Conservation (phyloP, 1,139 yeast species). For the Magnusiomyces sp. region DNA sequence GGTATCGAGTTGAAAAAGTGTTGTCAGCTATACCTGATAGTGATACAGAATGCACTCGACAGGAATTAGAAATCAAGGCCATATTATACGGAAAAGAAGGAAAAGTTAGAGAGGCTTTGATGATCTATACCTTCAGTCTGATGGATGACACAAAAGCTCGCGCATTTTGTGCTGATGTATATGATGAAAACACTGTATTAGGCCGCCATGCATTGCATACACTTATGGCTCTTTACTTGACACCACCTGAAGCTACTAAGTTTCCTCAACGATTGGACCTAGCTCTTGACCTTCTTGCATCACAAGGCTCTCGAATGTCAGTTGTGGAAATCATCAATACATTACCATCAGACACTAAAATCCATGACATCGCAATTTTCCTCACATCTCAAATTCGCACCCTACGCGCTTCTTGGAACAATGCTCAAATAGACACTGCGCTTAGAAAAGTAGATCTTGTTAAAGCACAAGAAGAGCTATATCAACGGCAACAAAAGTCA, state of each 20-base stretch:
- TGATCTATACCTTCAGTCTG: conserved; percentile 51
- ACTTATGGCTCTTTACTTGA: conserved; percentile 31
- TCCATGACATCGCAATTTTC: conserved; percentile 39
- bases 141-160: conserved; percentile 52
- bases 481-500: conserved; percentile 34
- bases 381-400: conserved; percentile 42
- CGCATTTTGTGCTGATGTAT: conserved; percentile 47
- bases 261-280: conserved; percentile 30
- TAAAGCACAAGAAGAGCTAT: conserved; percentile 32
- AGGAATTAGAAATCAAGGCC: conserved; percentile 40
- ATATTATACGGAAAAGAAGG: conserved; percentile 52
- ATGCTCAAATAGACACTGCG: conserved; percentile 24
- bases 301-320: conserved; percentile 50
- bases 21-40: conserved; percentile 26
- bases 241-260: conserved; percentile 16
- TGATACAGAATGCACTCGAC: conserved; percentile 14
- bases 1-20: conserved; percentile 32
- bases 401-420: conserved; percentile 25
- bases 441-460: conserved; percentile 35
- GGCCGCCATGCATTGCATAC: conserved; percentile 35
- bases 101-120: conserved; percentile 57
- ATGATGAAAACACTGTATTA: conserved; percentile 31
- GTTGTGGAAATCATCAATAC: conserved; percentile 41
- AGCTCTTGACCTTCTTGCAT: conserved; percentile 39
- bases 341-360: conserved; percentile 44